Conservation (phyloP, 225 moss, liverwort and hornwort species). For the Straminergon stramineum region DNA sequence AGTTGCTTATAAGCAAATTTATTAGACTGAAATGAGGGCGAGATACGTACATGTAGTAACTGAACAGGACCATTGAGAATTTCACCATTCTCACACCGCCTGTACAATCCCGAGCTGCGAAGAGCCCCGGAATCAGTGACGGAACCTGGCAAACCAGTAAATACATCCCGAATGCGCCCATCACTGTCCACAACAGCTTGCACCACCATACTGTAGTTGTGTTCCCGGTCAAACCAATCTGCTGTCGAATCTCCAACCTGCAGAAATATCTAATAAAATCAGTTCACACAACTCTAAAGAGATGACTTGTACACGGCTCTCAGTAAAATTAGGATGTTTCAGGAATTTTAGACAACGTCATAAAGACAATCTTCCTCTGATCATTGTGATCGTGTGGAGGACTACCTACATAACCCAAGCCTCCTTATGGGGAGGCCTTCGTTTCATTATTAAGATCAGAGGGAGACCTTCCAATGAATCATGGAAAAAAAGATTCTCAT, state of each 20-base stretch:
- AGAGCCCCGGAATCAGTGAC: conserved; percentile 70
- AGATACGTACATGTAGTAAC: conserved; percentile 29
- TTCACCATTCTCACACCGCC: conserved; percentile 67
- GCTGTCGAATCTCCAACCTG: conserved; percentile 62
- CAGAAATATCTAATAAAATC: neutral
- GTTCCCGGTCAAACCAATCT: conserved; percentile 82
- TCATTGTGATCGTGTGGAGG: neutral
- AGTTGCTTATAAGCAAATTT: neutral
- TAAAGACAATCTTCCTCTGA: neutral
- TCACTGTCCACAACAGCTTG: conserved; percentile 84
- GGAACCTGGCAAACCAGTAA: conserved; percentile 79
- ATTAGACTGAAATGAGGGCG: neutral
- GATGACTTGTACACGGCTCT: neutral
- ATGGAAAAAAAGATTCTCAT: neutral
- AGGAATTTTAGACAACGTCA: neutral
- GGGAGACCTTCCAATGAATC: neutral
- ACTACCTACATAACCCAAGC: neutral
- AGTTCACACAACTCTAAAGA: neutral
- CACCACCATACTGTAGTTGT: conserved; percentile 88
- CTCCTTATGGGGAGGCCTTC: neutral
- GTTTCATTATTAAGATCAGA: neutral
- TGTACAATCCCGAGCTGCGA: conserved; percentile 63
- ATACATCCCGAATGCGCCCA: conserved; percentile 74
- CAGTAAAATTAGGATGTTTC: neutral
- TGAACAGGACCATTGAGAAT: conserved; percentile 56